Percentiles rank a stretch among this genome's conserved stretches.
These are phyloP conservation scores for Naganishia kalamii DNA, from an alignment of 768 basidiomycete genomes.

Conservation along the genomic window DNA sequence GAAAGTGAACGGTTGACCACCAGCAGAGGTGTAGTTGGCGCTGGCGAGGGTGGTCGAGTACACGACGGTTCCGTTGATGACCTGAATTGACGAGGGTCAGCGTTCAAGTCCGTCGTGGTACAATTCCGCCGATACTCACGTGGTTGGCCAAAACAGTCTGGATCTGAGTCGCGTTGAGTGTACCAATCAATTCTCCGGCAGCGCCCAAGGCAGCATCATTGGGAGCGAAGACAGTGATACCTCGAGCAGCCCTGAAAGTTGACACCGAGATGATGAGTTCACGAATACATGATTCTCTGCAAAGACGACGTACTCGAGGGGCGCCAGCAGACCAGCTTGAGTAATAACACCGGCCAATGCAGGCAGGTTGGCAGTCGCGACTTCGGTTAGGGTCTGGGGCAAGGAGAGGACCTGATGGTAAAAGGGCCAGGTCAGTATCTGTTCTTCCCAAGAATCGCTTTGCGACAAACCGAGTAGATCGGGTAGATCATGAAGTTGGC, in stretches of 20 bases:
- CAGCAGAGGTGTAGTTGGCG: conserved; percentile 54
- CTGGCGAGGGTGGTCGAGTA: conserved; percentile 56
- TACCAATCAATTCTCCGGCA: conserved; percentile 43
- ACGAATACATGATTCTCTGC: no score
- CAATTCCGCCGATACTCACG: conserved; percentile 47
- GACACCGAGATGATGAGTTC: neutral
- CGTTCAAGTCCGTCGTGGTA: neutral
- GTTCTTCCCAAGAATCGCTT: neutral
- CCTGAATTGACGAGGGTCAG: conserved; percentile 40
- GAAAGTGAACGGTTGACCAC: conserved; percentile 56
- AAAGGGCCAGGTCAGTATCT: neutral
- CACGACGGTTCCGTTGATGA: conserved; percentile 62
- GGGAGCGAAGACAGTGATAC: conserved; percentile 66
- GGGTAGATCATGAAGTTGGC: conserved; percentile 44
- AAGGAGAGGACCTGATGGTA: conserved; percentile 49
- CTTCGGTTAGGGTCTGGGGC: conserved; percentile 52
- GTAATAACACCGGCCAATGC: conserved; percentile 45
- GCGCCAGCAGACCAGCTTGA: conserved; percentile 47
- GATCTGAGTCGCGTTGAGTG: conserved; percentile 53
- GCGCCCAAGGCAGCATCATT: conserved; percentile 53
- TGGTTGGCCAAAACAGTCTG: conserved; percentile 56
- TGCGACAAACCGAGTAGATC: conserved; percentile 24
- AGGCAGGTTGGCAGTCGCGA: conserved; percentile 51
- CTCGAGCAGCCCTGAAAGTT: conserved; percentile 43
- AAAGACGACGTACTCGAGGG: conserved; percentile 36